Conservation (phyloP, 2,329 filamentous ascomycete genomes). For the Alternaria triticina region DNA sequence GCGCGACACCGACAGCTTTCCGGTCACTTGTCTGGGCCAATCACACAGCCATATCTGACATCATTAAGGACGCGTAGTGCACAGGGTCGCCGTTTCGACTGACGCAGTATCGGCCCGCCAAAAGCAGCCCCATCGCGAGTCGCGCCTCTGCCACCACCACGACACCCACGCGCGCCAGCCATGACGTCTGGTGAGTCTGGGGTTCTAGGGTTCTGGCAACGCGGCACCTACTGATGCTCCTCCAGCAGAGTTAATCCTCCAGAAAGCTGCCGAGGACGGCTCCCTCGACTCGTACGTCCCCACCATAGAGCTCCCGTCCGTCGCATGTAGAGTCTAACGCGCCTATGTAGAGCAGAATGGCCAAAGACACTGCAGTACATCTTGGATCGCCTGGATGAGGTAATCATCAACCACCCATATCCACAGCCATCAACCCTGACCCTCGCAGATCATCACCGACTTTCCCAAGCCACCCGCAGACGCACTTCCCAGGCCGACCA, state of each 20-base stretch:
- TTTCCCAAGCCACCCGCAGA: slow-evolving; percentile 70
- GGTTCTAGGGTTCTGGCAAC: neutral
- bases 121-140: slow-evolving; percentile 3
- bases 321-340: slow-evolving; percentile 34
- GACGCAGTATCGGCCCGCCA: neutral
- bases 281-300: slow-evolving; percentile 63
- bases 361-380: slow-evolving; percentile 69
- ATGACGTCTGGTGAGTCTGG: slow-evolving; percentile 29
- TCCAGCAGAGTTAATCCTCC: slow-evolving; percentile 58
- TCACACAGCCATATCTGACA: neutral
- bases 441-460: slow-evolving; percentile 71
- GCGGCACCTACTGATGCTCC: slow-evolving; percentile 15
- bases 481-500: slow-evolving; percentile 49
- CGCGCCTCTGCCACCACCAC: neutral
- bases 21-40: neutral
- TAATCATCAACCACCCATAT: slow-evolving; percentile 36
- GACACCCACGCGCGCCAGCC: slow-evolving; percentile 11
- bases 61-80: neutral
- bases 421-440: neutral
- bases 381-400: slow-evolving; percentile 71
- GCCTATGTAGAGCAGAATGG: slow-evolving; percentile 68
- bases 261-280: slow-evolving; percentile 64
- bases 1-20: neutral
- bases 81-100: slow-evolving; percentile 5
- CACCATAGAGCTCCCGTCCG: slow-evolving; percentile 5